A percentile compares a stretch with the other conserved stretches of the same genome.
Conservation (phyloP, 1,284 basidiomycete genomes). For the Coniophora puteana region DNA sequence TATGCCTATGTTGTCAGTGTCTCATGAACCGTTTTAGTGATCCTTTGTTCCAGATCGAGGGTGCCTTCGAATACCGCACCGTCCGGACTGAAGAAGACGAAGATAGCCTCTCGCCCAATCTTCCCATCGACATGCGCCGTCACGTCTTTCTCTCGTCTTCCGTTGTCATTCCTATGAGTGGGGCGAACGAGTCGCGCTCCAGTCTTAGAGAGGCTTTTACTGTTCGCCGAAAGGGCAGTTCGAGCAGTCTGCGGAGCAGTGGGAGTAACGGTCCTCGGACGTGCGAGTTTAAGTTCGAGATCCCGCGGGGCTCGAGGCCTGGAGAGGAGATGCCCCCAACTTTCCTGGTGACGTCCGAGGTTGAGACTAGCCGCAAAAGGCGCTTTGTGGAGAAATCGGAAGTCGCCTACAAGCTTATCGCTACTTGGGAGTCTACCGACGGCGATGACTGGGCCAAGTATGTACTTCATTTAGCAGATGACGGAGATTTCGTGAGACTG, state of each 20-base stretch:
- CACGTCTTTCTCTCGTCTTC: constrained; percentile 59
- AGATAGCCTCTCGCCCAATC: constrained; percentile 14
- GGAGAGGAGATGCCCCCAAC: constrained; percentile 62
- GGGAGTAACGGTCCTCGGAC: constrained; percentile 36
- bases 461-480: constrained; percentile 21
- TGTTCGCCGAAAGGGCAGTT: constrained; percentile 38
- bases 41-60: constrained; percentile 48
- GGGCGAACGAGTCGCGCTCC: constrained; percentile 39
- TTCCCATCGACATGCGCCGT: constrained; percentile 31
- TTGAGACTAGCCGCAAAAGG: constrained; percentile 23
- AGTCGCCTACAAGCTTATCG: constrained; percentile 52
- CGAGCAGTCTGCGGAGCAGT: constrained; percentile 34
- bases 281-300: constrained; percentile 55
- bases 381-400: constrained; percentile 39
- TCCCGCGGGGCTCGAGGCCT: constrained; percentile 44
- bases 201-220: constrained; percentile 51
- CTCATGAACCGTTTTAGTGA: constrained; percentile 7
- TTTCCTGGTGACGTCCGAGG: constrained; percentile 35
- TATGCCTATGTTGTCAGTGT: constrained; percentile 29
- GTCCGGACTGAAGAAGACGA: constrained; percentile 25
- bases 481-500: constrained; percentile 10
- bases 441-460: constrained; percentile 46
- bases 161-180: constrained; percentile 40
- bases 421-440: constrained; percentile 56
- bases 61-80: constrained; percentile 50